These are phyloP conservation scores for Zoysia japonica DNA, from an alignment of 176 grass and related monocot species.

Conservation along the genomic window DNA sequence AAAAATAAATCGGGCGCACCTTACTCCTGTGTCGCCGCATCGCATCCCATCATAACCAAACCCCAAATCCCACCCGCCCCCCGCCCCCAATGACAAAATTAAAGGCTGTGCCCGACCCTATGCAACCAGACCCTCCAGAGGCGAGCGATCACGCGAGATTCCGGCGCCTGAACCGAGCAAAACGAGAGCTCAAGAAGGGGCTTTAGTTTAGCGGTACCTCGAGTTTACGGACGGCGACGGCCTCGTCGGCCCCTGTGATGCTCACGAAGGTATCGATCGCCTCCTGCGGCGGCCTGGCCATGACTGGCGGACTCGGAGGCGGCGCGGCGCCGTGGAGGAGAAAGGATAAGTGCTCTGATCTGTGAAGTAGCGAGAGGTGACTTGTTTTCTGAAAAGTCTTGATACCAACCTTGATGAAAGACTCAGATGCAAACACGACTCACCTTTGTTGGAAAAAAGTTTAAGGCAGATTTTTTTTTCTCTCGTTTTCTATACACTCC, in stretches of 20 bases:
- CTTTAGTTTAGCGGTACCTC: slow-evolving; percentile 43
- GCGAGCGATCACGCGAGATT: slow-evolving; percentile 7
- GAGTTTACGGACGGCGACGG: slow-evolving; percentile 72
- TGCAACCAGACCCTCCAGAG: background rate
- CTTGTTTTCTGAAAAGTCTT: slow-evolving; percentile 11
- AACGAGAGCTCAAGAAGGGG: too few relatives aligned
- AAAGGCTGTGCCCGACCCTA: background rate
- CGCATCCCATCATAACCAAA: slow-evolving; percentile 15
- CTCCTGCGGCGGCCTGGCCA: slow-evolving; percentile 77
- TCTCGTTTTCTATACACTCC: too few relatives aligned
- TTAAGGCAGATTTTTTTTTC: background rate
- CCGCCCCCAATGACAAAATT: background rate
- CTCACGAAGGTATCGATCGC: slow-evolving; percentile 82
- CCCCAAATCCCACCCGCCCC: background rate
- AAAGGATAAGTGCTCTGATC: background rate
- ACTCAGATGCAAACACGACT: background rate
- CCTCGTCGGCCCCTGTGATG: slow-evolving; percentile 74
- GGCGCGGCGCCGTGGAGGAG: background rate
- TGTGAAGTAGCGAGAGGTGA: slow-evolving; percentile 12
- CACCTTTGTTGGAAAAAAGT: background rate
- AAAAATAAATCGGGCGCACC: slow-evolving; percentile 27
- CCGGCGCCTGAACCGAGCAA: slow-evolving; percentile 3
- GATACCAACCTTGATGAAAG: background rate
- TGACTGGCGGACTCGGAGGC: slow-evolving; percentile 28
- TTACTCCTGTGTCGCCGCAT: background rate